Base-by-base conservation (phyloP, 345 rosid species). In the Eucalyptus polybractea region DNA sequence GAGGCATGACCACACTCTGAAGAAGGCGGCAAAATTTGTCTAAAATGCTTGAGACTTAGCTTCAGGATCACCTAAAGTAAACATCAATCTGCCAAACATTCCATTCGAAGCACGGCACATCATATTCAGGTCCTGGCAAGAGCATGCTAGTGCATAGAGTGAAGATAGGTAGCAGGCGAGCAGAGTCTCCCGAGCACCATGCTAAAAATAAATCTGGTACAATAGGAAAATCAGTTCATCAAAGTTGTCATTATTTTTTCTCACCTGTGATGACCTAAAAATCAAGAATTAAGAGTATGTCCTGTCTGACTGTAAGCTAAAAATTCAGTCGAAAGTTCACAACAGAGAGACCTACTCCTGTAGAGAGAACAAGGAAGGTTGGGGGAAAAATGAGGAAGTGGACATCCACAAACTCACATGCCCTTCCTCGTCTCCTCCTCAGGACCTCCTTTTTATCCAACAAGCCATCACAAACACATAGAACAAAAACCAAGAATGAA, bases 401-500 rank as follows among this genome's bases (percentile, higher is more conserved):
- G 45, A 72, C 81, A 2, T 72, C 81, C 81, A 72, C 81, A 33
- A 72, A 19, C 81, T 19, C 81, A 40, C 44, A 6, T 37, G 81
- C 44, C 45, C 37, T 69, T 87, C 88, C 19, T 81, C 50, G 12
- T 90, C 76, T 80, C 87, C 83, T 89, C 40, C 86, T 40, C 88
- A 2, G 45, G 6, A 72, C 45, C 90, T 53, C 87, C 69, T 15
- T 54, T 50, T 50, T 37, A 5, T 72, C 87, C 87, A 44, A 88
- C 69, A 85, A 88, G 91, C 87, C 88, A 88, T 65, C 89, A 87
- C 51, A 81, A 83, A 33, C 93, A 92, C 93, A 92, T 58, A 88
- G 91, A 91, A 90, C 69, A 91, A 93, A 91, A 97, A 99, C 99
- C 99, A 97, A 97, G 99, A 97, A 97, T 97, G 99, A 97, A 76